Evolutionary conservation across 108 stramenopile genomes (phyloP).

Genomic region (Cyclotella kingstonii): DNA sequence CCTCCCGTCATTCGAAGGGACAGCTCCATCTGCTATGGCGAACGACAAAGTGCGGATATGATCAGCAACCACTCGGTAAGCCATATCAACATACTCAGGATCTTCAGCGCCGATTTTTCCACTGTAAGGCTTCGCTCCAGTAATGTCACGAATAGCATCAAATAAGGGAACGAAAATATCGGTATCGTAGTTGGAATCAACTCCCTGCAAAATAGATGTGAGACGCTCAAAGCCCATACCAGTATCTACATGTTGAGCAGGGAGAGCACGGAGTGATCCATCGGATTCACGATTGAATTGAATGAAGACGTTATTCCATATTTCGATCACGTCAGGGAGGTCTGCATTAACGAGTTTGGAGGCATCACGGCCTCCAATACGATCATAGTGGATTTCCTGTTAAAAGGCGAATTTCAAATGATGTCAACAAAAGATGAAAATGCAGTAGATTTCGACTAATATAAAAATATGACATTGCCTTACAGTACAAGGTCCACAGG

Average conservation of each 20-base stretch:
- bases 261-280: conserved; percentile 82
- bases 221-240: conserved; percentile 99
- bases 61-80: conserved; percentile 99
- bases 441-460: too few species aligned
- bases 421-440: background rate
- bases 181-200: conserved; percentile 97
- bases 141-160: conserved; percentile 82
- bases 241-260: conserved; percentile 97
- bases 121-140: conserved; percentile 84
- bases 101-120: conserved; percentile 94
- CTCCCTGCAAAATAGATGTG: conserved; percentile 91
- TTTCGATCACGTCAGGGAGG: conserved; percentile 93
- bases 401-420: background rate
- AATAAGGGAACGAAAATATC: conserved; percentile 97
- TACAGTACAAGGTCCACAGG: conserved; percentile 97
- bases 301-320: conserved; percentile 99
- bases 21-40: conserved; percentile 98
- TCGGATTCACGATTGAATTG: conserved; percentile 97
- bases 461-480: too few species aligned
- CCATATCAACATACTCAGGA: conserved; percentile 92
- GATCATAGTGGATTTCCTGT: conserved; percentile 97
- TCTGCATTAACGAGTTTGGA: conserved; percentile 94
- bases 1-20: conserved; percentile 96
- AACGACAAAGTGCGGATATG: conserved; percentile 96
- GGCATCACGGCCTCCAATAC: conserved; percentile 97